Conservation (phyloP, 1,139 yeast species). For the Sugiyamaella japonica region DNA sequence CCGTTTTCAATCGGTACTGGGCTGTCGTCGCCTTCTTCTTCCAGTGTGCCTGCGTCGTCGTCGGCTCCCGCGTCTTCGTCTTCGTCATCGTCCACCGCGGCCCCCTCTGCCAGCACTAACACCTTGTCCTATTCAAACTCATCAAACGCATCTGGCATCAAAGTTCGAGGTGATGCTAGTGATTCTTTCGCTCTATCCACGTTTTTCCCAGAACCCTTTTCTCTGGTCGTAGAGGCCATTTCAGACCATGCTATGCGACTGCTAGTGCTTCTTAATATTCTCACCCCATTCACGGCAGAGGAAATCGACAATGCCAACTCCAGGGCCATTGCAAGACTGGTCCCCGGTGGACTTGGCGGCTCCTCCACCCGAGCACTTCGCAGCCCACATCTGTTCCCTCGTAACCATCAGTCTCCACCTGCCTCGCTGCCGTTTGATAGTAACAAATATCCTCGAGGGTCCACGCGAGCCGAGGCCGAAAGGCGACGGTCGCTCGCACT, state of each 20-base stretch:
- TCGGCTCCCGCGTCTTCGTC: slow-evolving; percentile 16
- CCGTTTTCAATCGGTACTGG: slow-evolving; percentile 29
- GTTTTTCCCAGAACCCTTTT: slow-evolving; percentile 65
- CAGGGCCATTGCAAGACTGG: slow-evolving; percentile 28
- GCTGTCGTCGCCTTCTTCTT: too few relatives aligned
- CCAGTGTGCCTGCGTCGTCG: background rate
- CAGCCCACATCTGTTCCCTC: slow-evolving; percentile 1
- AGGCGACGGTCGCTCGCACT: slow-evolving; percentile 84
- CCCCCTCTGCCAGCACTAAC: background rate
- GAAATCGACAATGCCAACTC: slow-evolving; percentile 32
- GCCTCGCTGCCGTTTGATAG: background rate
- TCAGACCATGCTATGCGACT: slow-evolving; percentile 19
- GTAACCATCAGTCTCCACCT: slow-evolving; percentile 7
- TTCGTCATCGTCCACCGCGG: background rate
- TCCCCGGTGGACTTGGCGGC: slow-evolving; percentile 17
- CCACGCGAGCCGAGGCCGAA: slow-evolving; percentile 59
- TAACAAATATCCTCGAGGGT: slow-evolving; percentile 17
- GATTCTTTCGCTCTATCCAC: slow-evolving; percentile 81
- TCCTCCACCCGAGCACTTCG: slow-evolving; percentile 8
- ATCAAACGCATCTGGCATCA: slow-evolving; percentile 29
- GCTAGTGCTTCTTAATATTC: slow-evolving; percentile 20
- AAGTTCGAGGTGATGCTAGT: slow-evolving; percentile 79
- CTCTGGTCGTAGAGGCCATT: slow-evolving; percentile 45
- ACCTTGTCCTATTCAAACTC: background rate
- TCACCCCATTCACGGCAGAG: slow-evolving; percentile 26